Evolutionary conservation across 148 eudicot genomes (phyloP), one percentile per base, ranked within the genome.

Genomic region (Chenopodium suecicum): DNA sequence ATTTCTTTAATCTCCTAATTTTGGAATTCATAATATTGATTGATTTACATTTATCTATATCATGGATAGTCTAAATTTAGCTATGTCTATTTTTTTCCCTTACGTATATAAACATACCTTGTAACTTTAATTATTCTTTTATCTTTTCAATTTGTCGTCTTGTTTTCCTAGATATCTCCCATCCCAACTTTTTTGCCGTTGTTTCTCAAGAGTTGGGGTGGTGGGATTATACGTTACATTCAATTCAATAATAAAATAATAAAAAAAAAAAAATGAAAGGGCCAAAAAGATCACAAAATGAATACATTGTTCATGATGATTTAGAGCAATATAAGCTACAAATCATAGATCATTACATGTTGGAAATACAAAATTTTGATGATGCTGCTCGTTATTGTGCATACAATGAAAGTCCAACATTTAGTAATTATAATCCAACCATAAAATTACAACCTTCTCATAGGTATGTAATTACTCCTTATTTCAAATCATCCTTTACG

Each of bases 261-360:
- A 22, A 27, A 23, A 71, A 72, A 71, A 72, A 48, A 50, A 23
- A 78, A 9, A 83, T 83, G 82, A 46, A 66, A 37, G 78, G 60
- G 27, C 52, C 60, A n/a, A 65, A 64, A 65, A 9, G 12, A 64
- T 50, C 64, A 8, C 63, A 65, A 10, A 73, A 34, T 32, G 20
- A n/a, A 73, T 20, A 29, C n/a, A 76, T 37, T 32, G 25, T 64
- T 25, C 44, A 37, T 20, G 25, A 83, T 52, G 4, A 58, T 52
- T 67, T 73, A 5, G 75, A 79, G 50, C 75, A 66, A 20, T 71
- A 58, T 34, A 83, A 83, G 47, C 16, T 44, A 22, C 79, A 83
- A 74, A 69, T 83, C 19, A 83, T 83, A 25, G 54, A 83, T 25
- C 85, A 83, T 79, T 54, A 64, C 22, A 65, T 65, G 70, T 67